Percentiles rank a stretch among this genome's conserved stretches.
phyloP scores from a whole-genome alignment of 2,329 filamentous ascomycete species.

The Aspergillus phoenicis region DNA sequence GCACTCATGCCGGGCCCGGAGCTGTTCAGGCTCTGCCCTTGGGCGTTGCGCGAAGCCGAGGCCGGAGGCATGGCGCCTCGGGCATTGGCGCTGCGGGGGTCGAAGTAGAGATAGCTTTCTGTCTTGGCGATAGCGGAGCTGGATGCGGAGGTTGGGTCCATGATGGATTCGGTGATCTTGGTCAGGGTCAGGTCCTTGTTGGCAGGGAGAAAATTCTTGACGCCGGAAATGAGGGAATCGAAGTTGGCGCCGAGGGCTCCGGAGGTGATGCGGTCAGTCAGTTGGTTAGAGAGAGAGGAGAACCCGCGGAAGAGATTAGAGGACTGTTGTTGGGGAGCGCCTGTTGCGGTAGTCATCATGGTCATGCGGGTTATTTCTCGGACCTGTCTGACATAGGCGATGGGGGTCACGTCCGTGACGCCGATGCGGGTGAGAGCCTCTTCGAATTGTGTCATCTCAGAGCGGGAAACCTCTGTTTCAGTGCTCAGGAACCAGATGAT shows the following conservation, averaged over 20 bases:
- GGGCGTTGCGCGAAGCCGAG: constrained; percentile 53
- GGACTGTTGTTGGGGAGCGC: constrained; percentile 57
- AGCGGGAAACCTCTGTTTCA: constrained; percentile 79
- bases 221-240: constrained; percentile 89
- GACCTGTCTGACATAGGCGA: constrained; percentile 87
- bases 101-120: constrained; percentile 95
- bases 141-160: constrained; percentile 89
- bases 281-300: constrained; percentile 83
- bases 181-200: constrained; percentile 96
- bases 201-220: constrained; percentile 96
- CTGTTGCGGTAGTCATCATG: constrained; percentile 81
- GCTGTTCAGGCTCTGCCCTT: constrained; percentile 47
- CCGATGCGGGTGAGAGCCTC: constrained; percentile 77
- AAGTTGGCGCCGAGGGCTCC: constrained; percentile 85
- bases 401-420: constrained; percentile 69
- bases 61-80: constrained; percentile 87
- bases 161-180: constrained; percentile 96
- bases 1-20: constrained; percentile 70
- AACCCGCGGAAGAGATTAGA: constrained; percentile 88
- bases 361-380: constrained; percentile 97
- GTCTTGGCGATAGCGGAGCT: constrained; percentile 94
- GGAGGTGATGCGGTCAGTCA: constrained; percentile 93
- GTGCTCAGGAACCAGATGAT: constrained; percentile 97
- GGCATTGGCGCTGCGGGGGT: constrained; percentile 89
- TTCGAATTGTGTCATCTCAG: constrained; percentile 84